A percentile compares a stretch with the other conserved stretches of the same genome.
phyloP scores from a whole-genome alignment of 371 early-diverging fungal genomes.

The Mucor mucedo region DNA sequence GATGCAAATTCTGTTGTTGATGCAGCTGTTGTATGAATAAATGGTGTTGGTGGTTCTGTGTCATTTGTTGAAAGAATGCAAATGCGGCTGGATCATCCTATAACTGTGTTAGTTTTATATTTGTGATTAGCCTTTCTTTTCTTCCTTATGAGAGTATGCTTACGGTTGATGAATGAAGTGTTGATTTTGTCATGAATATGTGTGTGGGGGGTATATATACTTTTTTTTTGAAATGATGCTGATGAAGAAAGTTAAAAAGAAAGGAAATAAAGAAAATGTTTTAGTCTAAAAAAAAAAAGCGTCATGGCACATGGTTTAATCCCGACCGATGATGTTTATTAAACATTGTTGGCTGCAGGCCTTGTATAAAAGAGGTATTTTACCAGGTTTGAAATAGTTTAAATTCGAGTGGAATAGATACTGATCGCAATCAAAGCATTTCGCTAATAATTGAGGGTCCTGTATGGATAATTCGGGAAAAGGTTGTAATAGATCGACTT shows the following conservation, averaged over 20 bases:
- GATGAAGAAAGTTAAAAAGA: not conserved
- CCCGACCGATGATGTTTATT: not conserved
- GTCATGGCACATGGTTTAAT: conserved; percentile 1
- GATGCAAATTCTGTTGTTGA: conserved; percentile 12
- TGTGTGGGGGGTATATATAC: too few species aligned
- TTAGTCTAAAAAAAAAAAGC: not conserved
- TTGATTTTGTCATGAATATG: too few species aligned
- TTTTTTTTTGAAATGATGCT: not conserved
- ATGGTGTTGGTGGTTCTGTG: conserved; percentile 30
- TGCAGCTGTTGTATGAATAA: conserved; percentile 16
- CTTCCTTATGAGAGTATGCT: not conserved
- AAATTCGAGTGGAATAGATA: conserved; percentile 7
- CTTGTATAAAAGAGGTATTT: conserved; percentile 9
- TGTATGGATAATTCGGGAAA: not conserved
- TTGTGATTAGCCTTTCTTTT: not conserved
- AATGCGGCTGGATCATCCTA: conserved; percentile 45
- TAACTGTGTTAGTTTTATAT: conserved; percentile 9
- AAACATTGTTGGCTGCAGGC: conserved; percentile 24
- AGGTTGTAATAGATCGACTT: not conserved
- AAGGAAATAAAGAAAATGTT: not conserved
- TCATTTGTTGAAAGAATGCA: conserved; percentile 46
- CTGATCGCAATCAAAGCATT: not conserved
- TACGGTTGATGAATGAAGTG: not conserved
- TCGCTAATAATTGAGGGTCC: not conserved
- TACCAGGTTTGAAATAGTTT: not conserved